These are phyloP conservation scores for Limnanthes douglasii DNA, from an alignment of 345 rosid species.

Conservation along the genomic window DNA sequence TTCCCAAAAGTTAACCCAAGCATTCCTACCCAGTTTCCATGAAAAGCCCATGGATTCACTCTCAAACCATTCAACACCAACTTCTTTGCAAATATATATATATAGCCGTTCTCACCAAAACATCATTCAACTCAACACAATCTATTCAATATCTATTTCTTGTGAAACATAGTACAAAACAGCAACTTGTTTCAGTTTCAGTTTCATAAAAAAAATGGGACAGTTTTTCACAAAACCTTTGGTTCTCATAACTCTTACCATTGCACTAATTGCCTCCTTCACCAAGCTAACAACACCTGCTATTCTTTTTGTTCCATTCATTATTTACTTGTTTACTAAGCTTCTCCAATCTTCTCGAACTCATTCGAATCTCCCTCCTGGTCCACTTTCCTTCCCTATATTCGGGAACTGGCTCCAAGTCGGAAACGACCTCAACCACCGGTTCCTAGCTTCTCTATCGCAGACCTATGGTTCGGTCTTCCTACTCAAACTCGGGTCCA, in stretches of 20 bases:
- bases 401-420: constrained; percentile 58
- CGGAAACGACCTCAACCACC: constrained; percentile 51
- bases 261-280: background rate
- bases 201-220: background rate
- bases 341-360: background rate
- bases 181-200: too few species aligned
- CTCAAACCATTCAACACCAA: constrained; percentile 8
- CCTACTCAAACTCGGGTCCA: constrained; percentile 36
- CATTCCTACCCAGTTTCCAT: constrained; percentile 12
- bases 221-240: background rate
- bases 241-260: background rate
- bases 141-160: too few species aligned
- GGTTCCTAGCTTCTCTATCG: constrained; percentile 30
- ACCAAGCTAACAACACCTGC: background rate
- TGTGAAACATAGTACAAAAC: too few species aligned
- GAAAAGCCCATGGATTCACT: constrained; percentile 8
- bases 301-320: background rate
- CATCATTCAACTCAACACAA: background rate
- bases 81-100: background rate
- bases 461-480: constrained; percentile 27
- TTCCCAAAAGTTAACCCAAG: background rate
- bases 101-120: background rate
- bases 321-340: background rate
- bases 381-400: constrained; percentile 32
- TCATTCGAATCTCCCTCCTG: constrained; percentile 19